Conservation (phyloP, 176 grass and related monocot species). For the Cocos nucifera region DNA sequence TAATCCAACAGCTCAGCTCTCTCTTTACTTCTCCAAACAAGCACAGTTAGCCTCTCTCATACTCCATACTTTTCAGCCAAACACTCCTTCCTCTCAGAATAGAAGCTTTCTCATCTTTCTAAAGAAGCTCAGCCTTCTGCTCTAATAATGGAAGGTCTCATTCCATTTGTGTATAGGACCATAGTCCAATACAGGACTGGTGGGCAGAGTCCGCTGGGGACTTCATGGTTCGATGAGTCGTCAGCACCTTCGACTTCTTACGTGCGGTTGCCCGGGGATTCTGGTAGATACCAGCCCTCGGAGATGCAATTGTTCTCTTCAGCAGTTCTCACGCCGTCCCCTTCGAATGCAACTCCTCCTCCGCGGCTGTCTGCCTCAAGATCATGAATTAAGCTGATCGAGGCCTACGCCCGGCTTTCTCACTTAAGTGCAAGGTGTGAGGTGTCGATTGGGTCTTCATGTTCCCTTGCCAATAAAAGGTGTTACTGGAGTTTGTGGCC, state of each 20-base stretch:
- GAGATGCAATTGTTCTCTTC: conserved; percentile 16
- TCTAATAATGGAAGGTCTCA: conserved; percentile 21
- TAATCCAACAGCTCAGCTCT: too few species aligned
- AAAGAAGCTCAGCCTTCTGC: neutral
- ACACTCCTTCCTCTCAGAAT: too few species aligned
- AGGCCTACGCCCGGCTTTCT: too few species aligned
- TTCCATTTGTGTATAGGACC: conserved; percentile 25
- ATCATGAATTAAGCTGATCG: neutral
- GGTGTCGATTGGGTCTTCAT: too few species aligned
- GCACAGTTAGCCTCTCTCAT: too few species aligned
- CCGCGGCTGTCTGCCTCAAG: neutral
- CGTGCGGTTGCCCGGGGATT: conserved; percentile 16
- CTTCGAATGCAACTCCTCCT: neutral
- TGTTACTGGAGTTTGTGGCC: too few species aligned
- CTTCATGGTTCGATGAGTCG: conserved; percentile 8
- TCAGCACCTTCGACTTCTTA: conserved; percentile 6
- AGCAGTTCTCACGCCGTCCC: neutral
- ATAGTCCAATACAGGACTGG: conserved; percentile 19
- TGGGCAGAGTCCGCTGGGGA: neutral
- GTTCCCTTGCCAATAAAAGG: too few species aligned
- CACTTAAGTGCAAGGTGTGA: too few species aligned
- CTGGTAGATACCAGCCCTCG: conserved; percentile 7
- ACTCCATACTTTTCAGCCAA: too few species aligned
- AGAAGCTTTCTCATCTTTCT: too few species aligned
- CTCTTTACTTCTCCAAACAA: too few species aligned